phyloP scores from a whole-genome alignment of 2,329 filamentous ascomycete genomes.

The Penicillium capsulatum region DNA sequence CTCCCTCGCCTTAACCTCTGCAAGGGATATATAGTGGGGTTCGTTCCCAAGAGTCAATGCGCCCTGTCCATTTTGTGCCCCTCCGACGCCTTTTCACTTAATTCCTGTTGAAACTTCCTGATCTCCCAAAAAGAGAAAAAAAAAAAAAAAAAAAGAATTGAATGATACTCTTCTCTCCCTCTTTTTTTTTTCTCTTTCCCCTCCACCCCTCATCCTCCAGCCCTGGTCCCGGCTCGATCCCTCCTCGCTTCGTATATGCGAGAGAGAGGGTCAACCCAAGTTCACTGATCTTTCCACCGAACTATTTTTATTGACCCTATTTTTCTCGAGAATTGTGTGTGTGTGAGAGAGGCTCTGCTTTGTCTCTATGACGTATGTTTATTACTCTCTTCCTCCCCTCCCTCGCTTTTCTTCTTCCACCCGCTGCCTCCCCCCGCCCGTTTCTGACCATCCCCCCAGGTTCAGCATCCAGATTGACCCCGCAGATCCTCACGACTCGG shows the following conservation, averaged over 20 bases:
- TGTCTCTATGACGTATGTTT: slow-evolving; percentile 27
- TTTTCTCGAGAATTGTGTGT: slow-evolving; percentile 1
- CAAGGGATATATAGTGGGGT: not conserved
- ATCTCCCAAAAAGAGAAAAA: not conserved
- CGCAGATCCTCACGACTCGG: slow-evolving; percentile 36
- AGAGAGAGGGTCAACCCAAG: slow-evolving; percentile 1
- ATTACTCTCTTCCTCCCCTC: slow-evolving; percentile 1
- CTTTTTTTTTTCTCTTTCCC: not conserved
- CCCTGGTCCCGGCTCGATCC: slow-evolving; percentile 1
- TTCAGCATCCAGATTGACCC: slow-evolving; percentile 44
- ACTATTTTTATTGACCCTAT: not conserved
- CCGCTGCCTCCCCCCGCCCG: slow-evolving; percentile 1
- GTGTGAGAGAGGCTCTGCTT: slow-evolving; percentile 5
- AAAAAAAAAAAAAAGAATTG: not conserved
- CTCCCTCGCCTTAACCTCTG: not conserved
- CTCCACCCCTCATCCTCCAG: not conserved
- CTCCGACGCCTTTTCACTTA: slow-evolving; percentile 5
- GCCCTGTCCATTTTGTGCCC: not conserved
- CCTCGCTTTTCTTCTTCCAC: slow-evolving; percentile 2
- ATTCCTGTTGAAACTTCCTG: not conserved
- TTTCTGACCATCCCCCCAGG: slow-evolving; percentile 25
- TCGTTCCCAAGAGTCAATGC: not conserved
- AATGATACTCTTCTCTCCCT: not conserved
- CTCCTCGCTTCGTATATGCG: slow-evolving; percentile 17
- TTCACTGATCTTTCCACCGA: too few relatives aligned